A percentile compares a stretch with the other conserved stretches of the same genome.
Evolutionary conservation across 306 rosid genomes (phyloP).

Genomic region (Luffa acutangula): DNA sequence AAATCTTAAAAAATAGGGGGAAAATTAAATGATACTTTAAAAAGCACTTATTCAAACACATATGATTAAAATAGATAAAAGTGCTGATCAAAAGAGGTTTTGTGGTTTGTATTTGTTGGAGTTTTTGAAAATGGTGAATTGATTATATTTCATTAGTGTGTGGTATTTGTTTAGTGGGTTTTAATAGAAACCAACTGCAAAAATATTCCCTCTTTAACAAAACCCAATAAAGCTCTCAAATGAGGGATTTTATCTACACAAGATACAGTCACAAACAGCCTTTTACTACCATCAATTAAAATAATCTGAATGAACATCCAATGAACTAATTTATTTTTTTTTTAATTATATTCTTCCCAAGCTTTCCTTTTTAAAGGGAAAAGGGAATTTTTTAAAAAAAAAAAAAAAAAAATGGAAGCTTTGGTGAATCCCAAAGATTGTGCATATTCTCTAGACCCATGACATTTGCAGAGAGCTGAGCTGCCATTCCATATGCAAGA

Average conservation of each 20-base stretch:
- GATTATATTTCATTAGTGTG: background rate
- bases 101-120: background rate
- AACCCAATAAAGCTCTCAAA: conserved; percentile 71
- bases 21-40: background rate
- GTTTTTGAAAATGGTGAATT: background rate
- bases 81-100: background rate
- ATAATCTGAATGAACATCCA: background rate
- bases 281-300: conserved; percentile 24
- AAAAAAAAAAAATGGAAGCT: background rate
- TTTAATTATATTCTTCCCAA: background rate
- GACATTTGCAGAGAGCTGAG: background rate
- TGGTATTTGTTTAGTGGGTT: background rate
- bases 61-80: background rate
- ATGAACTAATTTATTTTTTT: background rate
- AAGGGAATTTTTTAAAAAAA: background rate
- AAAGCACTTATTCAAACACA: background rate
- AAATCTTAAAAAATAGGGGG: background rate
- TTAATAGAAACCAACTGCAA: conserved; percentile 29
- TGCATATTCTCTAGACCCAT: background rate
- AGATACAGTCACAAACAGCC: conserved; percentile 80
- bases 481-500: background rate
- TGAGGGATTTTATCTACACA: conserved; percentile 32
- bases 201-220: conserved; percentile 45
- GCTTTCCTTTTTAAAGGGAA: background rate
- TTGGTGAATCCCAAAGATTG: conserved; percentile 7